Base-by-base conservation (phyloP, 176 grass and related monocot species). In the Stipa capillata region DNA sequence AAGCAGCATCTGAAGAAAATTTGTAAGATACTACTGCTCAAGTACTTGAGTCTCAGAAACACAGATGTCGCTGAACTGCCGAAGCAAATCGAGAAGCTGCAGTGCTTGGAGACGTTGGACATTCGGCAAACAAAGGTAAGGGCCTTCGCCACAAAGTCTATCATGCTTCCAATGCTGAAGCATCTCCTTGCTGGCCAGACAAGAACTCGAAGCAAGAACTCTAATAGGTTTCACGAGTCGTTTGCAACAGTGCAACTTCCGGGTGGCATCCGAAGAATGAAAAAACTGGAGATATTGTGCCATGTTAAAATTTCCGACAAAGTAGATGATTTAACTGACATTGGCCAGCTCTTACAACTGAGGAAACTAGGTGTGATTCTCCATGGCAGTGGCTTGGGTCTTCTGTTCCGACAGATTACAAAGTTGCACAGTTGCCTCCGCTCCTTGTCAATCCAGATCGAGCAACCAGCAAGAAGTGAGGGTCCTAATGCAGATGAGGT, bases 181-280 rank as follows among this genome's bases (percentile, higher is more conserved):
- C 67, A 80, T 7, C 35, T 85, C n/a, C 74, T 84, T 28, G 65
- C 81, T 14, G 86, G 74, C n/a, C 51, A n/a, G n/a, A n/a, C n/a
- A n/a, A n/a, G n/a, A n/a, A n/a, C n/a, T n/a, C n/a, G n/a, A n/a
- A n/a, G n/a, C n/a, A n/a, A n/a, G n/a, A n/a, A n/a, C n/a, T n/a
- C 47, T 16, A 17, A 54, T 2, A 32, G 1, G 13, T n/a, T 4
- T 65, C 47, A 33, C 2, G 10, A 54, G 47, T 1, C 45, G 1
- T 1, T 32, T 0, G 12, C 3, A 6, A 14, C 54, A 15, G 37
- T 7, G 29, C 0, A 24, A 6, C 51, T 54, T 2, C 0, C 4
- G 18, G 41, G 2, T n/a, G n/a, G n/a, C n/a, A 14, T 40, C 18
- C 7, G 61, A 33, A 33, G 34, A 10, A 65, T 83, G 33, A 83